Base-by-base conservation (phyloP, 306 rosid genomes). In the Canavalia gladiata region DNA sequence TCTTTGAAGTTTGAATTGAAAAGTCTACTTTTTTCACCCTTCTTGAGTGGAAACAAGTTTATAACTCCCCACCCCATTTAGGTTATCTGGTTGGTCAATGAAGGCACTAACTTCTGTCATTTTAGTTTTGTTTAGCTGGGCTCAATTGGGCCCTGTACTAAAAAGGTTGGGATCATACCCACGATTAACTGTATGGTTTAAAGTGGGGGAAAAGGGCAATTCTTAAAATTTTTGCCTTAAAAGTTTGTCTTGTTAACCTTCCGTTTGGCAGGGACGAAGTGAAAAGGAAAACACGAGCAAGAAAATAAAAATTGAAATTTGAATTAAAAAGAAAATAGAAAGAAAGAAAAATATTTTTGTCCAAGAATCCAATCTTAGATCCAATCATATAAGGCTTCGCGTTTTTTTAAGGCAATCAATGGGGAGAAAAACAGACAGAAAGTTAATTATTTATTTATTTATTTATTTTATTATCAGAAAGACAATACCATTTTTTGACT, bases 1-100 rank as follows among this genome's bases (percentile, higher is more conserved):
- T 37, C 56, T 57, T 59, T 43, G 31, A 75, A 58, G 13, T 43
- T 46, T 43, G 46, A 74, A 43, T 51, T n/a, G 63, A 71, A 71
- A 68, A 51, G 37, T 74, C 67, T 73, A 55, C 39, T 75, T 29
- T 13, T 56, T 41, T 74, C 31, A 58, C 68, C 45, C 68, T 43
- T 12, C 4, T 3, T 42, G 56, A 30, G 25, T 74, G 57, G 28
- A 18, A 62, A 13, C 60, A 60, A 75, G 4, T 60, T 43, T 29
- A 51, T 42, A 45, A 43, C 68, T 74, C 68, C 42, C 18, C 55
- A 29, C 42, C 13, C 59, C 51, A 31, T 30, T 69, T 25, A 18
- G 41, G n/a, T 68, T 43, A 25, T 25, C 33, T 46, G 12, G 4
- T 18, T 51, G 76, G 7, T 8, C 33, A 13, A 69, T 41, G 74